These are phyloP conservation scores for Iodosphaeria phyllophila DNA, from an alignment of 2,329 filamentous ascomycete genomes.

Conservation along the genomic window DNA sequence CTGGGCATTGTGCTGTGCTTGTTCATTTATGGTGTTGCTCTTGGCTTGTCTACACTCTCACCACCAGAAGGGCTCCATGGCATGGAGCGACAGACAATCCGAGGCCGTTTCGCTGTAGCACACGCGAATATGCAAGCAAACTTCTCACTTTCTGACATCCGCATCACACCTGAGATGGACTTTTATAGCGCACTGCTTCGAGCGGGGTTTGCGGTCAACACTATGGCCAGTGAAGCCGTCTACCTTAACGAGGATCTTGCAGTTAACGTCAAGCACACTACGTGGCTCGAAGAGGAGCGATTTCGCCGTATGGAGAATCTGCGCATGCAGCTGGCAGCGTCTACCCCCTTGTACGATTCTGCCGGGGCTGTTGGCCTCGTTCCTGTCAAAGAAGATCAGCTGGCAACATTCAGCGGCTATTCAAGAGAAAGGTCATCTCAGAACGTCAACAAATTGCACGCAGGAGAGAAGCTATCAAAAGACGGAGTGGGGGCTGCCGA, in stretches of 20 bases:
- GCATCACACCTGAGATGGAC: constrained; percentile 74
- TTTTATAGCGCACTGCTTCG: constrained; percentile 85
- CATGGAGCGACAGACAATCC: constrained; percentile 20
- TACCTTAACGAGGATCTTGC: constrained; percentile 79
- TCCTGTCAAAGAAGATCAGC: constrained; percentile 28
- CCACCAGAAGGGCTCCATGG: constrained; percentile 27
- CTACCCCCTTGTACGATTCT: constrained; percentile 30
- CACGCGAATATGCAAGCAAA: constrained; percentile 88
- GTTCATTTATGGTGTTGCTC: constrained; percentile 58
- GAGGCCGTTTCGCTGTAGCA: constrained; percentile 47
- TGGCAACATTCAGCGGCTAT: constrained; percentile 36
- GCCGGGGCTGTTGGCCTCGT: constrained; percentile 35
- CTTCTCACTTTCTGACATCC: constrained; percentile 62
- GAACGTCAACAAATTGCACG: constrained; percentile 27
- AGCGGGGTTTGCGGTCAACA: constrained; percentile 73
- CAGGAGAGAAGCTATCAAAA: constrained; percentile 24
- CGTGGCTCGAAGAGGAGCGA: constrained; percentile 84
- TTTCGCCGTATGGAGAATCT: constrained; percentile 55
- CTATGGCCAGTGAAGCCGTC: constrained; percentile 86
- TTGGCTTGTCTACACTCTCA: constrained; percentile 56
- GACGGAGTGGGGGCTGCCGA: constrained; percentile 66
- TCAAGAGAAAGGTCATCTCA: constrained; percentile 51
- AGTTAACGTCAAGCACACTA: constrained; percentile 55
- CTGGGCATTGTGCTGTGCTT: constrained; percentile 59
- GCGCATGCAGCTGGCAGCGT: constrained; percentile 29